Evolutionary conservation across 2,329 filamentous ascomycete species (phyloP), one percentile per base, ranked within the genome.

Genomic region (Dactylellina leptospora): DNA sequence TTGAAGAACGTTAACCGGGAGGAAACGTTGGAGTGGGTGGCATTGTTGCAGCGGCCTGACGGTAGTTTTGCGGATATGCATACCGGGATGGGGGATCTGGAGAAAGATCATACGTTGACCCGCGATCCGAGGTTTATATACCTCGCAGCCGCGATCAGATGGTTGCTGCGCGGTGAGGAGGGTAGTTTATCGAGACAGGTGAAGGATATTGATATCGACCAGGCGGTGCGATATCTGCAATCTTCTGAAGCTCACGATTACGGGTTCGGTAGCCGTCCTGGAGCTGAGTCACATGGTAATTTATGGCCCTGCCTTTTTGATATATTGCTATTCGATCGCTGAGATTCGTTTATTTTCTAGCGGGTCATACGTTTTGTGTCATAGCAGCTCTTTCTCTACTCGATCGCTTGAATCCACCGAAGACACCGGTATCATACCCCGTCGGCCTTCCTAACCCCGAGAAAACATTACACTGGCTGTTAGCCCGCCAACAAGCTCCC

Each of bases 351-450:
- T 40, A 27, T 27, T 22, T 27, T 18, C 18, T 28, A 92, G 90
- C 91, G 75, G 95, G 95, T 18, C 93, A 96, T 79, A 92, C 91
- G 8, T 97, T 93, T 82, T 97, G 92, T 79, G 92, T 89, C 5
- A 85, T 97, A 59, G 88, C 87, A 9, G 89, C 92, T 3, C 82
- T 97, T 3, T 85, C 87, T 1, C 86, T 97, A 53, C 83, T 97
- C n/a, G 86, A 87, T 70, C 85, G 87, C 9, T 83, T 89, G 0
- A 80, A 82, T 36, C 50, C 0, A 78, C 81, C 59, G 77, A 77
- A 53, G 74, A 76, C 53, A 8, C 58, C 66, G 18, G 50, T 74
- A 2, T 48, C 60, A 13, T 71, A 82, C 16, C 72, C 79, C 16
- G 80, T 82, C 2, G 79, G 81, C 42, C 81, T 84, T 72, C 77